Percentiles rank a stretch among this genome's conserved stretches.
Evolutionary conservation across 139 green algal species (phyloP).

Genomic region (Nannochloris sp.): DNA sequence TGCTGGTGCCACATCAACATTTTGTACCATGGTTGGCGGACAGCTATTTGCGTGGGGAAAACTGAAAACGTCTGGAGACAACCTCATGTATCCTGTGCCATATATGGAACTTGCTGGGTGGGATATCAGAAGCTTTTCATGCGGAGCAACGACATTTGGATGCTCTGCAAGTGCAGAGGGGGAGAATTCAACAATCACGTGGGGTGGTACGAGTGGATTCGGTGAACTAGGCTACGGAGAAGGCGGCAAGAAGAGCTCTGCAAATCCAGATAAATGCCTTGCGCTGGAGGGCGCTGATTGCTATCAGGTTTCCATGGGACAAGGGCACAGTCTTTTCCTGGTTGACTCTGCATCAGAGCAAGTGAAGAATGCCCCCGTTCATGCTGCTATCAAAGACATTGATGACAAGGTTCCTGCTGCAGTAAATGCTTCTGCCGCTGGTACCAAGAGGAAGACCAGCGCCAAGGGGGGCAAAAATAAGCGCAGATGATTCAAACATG

Average conservation of each 20-base stretch:
- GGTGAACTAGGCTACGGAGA: slow-evolving; percentile 84
- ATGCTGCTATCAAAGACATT: slow-evolving; percentile 10
- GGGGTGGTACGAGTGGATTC: slow-evolving; percentile 60
- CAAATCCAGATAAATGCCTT: slow-evolving; percentile 76
- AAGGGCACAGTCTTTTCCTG: slow-evolving; percentile 76
- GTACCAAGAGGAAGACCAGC: slow-evolving; percentile 27
- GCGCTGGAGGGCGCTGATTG: slow-evolving; percentile 45
- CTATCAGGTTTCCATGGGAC: slow-evolving; percentile 58
- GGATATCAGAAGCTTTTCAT: slow-evolving; percentile 67
- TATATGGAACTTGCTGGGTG: slow-evolving; percentile 75
- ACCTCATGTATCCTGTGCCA: slow-evolving; percentile 76
- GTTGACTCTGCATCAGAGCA: slow-evolving; percentile 33
- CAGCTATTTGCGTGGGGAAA: slow-evolving; percentile 90
- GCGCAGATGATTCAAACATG: slow-evolving; percentile 12
- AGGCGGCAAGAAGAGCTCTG: slow-evolving; percentile 78
- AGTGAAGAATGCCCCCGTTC: slow-evolving; percentile 28
- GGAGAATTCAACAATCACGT: slow-evolving; percentile 74
- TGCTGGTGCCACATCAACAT: slow-evolving; percentile 48
- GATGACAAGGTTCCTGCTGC: slow-evolving; percentile 1
- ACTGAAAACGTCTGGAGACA: slow-evolving; percentile 79
- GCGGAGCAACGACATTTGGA: slow-evolving; percentile 67
- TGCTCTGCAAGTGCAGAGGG: slow-evolving; percentile 39
- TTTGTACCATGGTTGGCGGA: slow-evolving; percentile 56
- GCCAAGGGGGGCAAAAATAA: slow-evolving; percentile 1
- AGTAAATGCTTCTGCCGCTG: slow-evolving; percentile 9